phyloP scores from a whole-genome alignment of 2,329 filamentous ascomycete genomes.

The Myrmaecium sp. region DNA sequence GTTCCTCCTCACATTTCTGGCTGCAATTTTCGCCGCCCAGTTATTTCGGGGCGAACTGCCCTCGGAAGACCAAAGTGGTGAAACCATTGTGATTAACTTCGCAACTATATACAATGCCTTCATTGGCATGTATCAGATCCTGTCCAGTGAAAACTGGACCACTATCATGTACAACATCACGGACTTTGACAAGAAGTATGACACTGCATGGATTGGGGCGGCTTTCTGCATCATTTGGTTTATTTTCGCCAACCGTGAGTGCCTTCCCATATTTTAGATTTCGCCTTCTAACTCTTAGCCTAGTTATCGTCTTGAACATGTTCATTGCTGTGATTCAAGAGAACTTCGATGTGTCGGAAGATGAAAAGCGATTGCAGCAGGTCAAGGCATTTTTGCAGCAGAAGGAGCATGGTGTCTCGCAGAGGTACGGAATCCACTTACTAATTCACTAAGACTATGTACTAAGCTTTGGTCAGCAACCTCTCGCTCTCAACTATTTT shows the following conservation, averaged over 20 bases:
- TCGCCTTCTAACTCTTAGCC: neutral
- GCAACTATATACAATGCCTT: constrained; percentile 90
- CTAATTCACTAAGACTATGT: neutral
- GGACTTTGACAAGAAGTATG: constrained; percentile 41
- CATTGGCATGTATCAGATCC: constrained; percentile 89
- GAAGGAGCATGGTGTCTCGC: constrained; percentile 59
- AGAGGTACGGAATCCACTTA: constrained; percentile 34
- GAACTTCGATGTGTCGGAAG: constrained; percentile 96
- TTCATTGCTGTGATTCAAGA: constrained; percentile 99
- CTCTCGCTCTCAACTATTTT: constrained; percentile 52
- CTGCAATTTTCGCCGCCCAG: constrained; percentile 83
- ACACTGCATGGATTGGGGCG: constrained; percentile 84
- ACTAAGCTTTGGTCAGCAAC: constrained; percentile 32
- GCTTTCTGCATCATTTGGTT: constrained; percentile 91
- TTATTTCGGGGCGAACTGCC: constrained; percentile 81
- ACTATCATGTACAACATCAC: constrained; percentile 70
- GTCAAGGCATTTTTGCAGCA: constrained; percentile 87
- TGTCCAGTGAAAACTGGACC: constrained; percentile 97
- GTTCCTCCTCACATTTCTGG: constrained; percentile 85
- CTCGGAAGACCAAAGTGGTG: constrained; percentile 39
- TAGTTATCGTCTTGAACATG: constrained; percentile 97
- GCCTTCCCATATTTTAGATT: too few species aligned
- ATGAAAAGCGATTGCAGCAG: constrained; percentile 92
- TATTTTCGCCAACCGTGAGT: constrained; percentile 61
- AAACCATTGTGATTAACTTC: constrained; percentile 58